These are phyloP conservation scores for Dactylellina parvicollis DNA, from an alignment of 2,329 filamentous ascomycete species.

Conservation along the genomic window DNA sequence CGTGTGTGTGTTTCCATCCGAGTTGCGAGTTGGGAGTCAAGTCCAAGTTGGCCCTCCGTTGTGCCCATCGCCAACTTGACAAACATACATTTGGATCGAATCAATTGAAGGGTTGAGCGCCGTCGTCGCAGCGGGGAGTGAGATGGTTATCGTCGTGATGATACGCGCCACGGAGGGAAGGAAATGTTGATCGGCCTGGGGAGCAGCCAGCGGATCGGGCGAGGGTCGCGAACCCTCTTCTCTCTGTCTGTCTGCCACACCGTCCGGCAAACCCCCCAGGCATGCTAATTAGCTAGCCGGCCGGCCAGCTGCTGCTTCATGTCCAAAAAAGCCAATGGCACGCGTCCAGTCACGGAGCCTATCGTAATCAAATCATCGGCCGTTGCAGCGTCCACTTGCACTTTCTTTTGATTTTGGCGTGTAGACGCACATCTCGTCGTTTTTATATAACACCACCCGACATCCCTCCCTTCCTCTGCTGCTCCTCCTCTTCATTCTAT, in stretches of 20 bases:
- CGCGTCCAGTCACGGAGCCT: slow-evolving; percentile 49
- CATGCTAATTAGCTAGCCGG: no score
- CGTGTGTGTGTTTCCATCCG: no score
- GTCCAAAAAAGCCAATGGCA: slow-evolving; percentile 50
- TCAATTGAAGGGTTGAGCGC: no score
- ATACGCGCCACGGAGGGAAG: not conserved
- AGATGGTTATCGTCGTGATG: not conserved
- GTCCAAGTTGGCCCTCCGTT: no score
- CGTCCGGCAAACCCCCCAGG: no score
- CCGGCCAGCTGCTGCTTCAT: no score
- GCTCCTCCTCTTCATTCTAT: slow-evolving; percentile 6
- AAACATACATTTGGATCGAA: no score
- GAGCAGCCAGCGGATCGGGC: slow-evolving; percentile 27
- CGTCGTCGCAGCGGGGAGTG: not conserved
- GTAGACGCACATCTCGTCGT: not conserved
- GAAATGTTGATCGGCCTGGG: slow-evolving; percentile 14
- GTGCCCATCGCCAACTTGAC: no score
- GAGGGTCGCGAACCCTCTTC: slow-evolving; percentile 53
- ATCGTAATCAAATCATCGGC: slow-evolving; percentile 36
- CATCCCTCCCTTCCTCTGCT: slow-evolving; percentile 14
- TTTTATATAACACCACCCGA: slow-evolving; percentile 34
- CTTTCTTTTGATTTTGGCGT: slow-evolving; percentile 25
- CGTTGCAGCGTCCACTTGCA: slow-evolving; percentile 19
- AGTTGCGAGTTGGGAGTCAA: no score
- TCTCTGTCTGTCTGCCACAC: slow-evolving; percentile 37